Evolutionary conservation across 140 eudicot genomes (phyloP).

Genomic region (Oenanthe javanica): DNA sequence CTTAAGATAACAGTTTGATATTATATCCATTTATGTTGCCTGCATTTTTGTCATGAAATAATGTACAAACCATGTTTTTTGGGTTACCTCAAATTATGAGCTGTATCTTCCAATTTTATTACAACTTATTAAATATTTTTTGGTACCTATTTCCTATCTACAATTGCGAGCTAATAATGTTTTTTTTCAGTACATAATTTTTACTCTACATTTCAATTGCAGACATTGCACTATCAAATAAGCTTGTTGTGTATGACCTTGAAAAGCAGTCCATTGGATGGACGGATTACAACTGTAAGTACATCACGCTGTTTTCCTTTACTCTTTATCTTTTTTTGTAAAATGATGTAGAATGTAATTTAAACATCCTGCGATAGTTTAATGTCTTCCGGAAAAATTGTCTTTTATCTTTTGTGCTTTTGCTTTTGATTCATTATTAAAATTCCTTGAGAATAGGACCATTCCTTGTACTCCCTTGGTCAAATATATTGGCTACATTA

Average conservation of each 20-base stretch:
- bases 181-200: not conserved
- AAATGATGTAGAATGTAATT: not conserved
- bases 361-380: not conserved
- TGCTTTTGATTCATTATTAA: not conserved
- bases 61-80: not conserved
- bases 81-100: not conserved
- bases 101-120: not conserved
- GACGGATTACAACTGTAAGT: conserved; percentile 74
- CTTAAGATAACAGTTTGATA: not conserved
- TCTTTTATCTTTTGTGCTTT: not conserved
- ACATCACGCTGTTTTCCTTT: not conserved
- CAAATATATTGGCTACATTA: not conserved
- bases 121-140: not conserved
- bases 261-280: conserved; percentile 78
- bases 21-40: not conserved
- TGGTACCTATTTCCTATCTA: not conserved
- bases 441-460: not conserved
- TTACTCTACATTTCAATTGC: conserved; percentile 17
- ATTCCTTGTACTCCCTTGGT: not conserved
- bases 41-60: not conserved
- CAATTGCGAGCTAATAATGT: not conserved
- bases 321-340: not conserved
- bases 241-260: conserved; percentile 61
- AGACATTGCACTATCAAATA: conserved; percentile 78
- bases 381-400: not conserved